Base-by-base conservation (phyloP, 2,329 filamentous ascomycete species). In the Alternaria alternata region DNA sequence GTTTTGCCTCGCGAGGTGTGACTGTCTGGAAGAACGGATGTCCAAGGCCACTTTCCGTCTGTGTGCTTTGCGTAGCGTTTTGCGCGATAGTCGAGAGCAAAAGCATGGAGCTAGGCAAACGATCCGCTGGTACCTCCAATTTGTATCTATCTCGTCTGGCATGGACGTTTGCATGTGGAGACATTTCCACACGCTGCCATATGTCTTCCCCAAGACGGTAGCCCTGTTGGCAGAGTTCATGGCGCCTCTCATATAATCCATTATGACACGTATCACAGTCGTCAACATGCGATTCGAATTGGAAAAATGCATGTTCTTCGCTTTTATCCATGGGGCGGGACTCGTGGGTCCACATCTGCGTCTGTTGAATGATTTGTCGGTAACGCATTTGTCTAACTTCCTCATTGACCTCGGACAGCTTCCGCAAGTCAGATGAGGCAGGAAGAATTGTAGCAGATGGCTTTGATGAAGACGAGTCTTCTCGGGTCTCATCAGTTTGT, bases 361-460 rank as follows among this genome's bases (percentile, higher is more conserved):
- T 26, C 24, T 26, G 24, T 26, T 26, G 24, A 7, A 26, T 26
- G 1, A 30, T 30, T 11, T 5, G 9, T 30, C 11, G 9, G 28
- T 11, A 11, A 30, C 28, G 74, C 11, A 86, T 79, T 16, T 84
- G 71, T 44, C 78, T 77, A 59, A 85, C 83, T 68, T 85, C 83
- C 41, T 85, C 83, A 59, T 76, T 81, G 6, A 85, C 71, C 56
- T 84, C 82, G 7, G 77, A 73, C 12, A 75, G 74, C 9, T 56
- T 61, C 4, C 70, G 73, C 2, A 62, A 66, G 14, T 51, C 44
- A 30, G 70, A 71, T 0, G 73, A 32, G 1, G 65, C 67, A 6
- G 65, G 67, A 12, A 36, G 49, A 6, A 62, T 62, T n/a, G 59
- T 55, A n/a, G 64, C n/a, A 14, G 42, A 20, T 8, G 57, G 7